Evolutionary conservation across 2,329 filamentous ascomycete species (phyloP).

Genomic region (Botrytis medusae): DNA sequence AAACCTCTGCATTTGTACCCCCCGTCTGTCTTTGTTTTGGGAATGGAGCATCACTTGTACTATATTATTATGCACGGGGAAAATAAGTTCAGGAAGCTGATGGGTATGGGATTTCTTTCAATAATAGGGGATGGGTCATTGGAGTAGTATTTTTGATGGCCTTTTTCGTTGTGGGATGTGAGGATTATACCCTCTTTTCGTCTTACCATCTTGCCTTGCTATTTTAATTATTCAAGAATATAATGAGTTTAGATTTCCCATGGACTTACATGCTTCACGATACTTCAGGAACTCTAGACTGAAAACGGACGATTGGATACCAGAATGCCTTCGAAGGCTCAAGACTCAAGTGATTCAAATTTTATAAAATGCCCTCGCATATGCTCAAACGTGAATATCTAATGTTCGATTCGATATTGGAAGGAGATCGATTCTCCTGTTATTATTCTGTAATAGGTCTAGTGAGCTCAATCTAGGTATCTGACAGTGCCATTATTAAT

Average conservation of each 20-base stretch:
- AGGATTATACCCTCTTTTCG: conserved; percentile 13
- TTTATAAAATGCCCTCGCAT: neutral
- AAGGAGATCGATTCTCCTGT: neutral
- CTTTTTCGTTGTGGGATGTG: neutral
- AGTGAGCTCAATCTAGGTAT: neutral
- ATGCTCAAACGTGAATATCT: neutral
- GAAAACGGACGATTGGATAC: neutral
- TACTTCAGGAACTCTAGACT: no score
- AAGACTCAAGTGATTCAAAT: neutral
- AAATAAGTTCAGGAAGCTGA: neutral
- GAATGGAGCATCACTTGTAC: neutral
- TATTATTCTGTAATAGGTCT: neutral
- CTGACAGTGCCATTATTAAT: neutral
- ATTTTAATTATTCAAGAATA: neutral
- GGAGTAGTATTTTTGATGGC: neutral
- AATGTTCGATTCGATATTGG: neutral
- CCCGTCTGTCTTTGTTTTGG: neutral
- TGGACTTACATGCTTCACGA: neutral
- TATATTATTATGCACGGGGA: neutral
- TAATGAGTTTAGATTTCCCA: neutral
- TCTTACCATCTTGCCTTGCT: neutral
- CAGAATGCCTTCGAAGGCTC: neutral
- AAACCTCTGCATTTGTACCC: neutral
- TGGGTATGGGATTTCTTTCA: neutral
- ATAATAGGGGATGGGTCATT: neutral